phyloP scores from a whole-genome alignment of 176 grass and related monocot species.

The Triticum aestivum region DNA sequence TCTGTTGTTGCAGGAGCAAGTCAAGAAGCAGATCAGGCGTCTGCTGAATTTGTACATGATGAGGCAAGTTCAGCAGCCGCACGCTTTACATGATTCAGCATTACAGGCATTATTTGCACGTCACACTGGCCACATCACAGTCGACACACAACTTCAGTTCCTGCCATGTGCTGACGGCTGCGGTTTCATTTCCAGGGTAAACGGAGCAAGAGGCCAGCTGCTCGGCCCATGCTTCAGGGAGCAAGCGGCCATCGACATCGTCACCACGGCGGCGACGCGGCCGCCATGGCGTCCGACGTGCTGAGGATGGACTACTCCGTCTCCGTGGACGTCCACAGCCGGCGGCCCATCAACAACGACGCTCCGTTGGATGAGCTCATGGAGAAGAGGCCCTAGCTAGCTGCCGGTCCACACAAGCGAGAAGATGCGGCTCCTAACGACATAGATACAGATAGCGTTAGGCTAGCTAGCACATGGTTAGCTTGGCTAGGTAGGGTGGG shows the following conservation, averaged over 20 bases:
- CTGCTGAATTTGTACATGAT: conserved; percentile 32
- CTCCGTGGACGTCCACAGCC: background rate
- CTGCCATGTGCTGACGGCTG: background rate
- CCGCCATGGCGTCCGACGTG: conserved; percentile 24
- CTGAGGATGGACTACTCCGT: conserved; percentile 44
- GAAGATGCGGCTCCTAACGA: background rate
- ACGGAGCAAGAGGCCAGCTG: background rate
- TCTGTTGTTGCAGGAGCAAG: conserved; percentile 22
- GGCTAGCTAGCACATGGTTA: background rate
- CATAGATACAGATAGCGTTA: background rate
- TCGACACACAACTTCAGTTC: background rate
- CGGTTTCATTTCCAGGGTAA: conserved; percentile 9
- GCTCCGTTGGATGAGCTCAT: conserved; percentile 20
- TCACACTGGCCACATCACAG: background rate
- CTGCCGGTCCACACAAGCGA: no score
- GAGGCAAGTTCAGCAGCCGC: background rate
- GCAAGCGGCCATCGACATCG: background rate
- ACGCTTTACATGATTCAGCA: no score
- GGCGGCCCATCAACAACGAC: conserved; percentile 65
- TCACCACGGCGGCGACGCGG: background rate
- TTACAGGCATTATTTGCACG: background rate
- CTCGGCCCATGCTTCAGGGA: background rate
- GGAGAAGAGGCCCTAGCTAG: conserved; percentile 35
- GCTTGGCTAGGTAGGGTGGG: background rate
- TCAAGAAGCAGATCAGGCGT: background rate